Evolutionary conservation across 2,329 filamentous ascomycete species (phyloP).

Genomic region (Exophiala sp.): DNA sequence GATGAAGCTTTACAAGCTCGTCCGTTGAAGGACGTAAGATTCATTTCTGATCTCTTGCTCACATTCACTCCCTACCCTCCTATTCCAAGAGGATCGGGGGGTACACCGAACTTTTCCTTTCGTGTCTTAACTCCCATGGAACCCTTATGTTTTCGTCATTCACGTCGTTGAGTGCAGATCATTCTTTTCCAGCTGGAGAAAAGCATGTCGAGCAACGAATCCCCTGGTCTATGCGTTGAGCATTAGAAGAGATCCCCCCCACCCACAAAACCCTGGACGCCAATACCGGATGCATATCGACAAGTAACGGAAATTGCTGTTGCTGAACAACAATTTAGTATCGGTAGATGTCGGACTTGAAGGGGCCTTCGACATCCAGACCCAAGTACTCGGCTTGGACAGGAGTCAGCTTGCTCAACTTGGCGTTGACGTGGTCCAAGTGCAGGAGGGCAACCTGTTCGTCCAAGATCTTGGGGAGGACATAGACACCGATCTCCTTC

Average conservation of each 20-base stretch:
- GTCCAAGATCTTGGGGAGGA: constrained; percentile 96
- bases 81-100: not conserved
- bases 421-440: constrained; percentile 85
- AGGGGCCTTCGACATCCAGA: constrained; percentile 78
- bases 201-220: not conserved
- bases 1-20: constrained; percentile 25
- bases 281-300: constrained; percentile 9
- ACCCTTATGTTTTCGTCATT: constrained; percentile 9
- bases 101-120: constrained; percentile 7
- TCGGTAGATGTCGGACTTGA: constrained; percentile 86
- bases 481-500: constrained; percentile 88
- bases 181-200: constrained; percentile 6
- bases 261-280: constrained; percentile 9
- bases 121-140: constrained; percentile 7
- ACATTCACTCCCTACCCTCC: not conserved
- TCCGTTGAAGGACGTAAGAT: constrained; percentile 27
- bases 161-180: constrained; percentile 14
- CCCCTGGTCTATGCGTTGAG: constrained; percentile 28
- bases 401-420: constrained; percentile 77
- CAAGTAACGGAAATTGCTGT: constrained; percentile 1
- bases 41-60: constrained; percentile 1
- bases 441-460: constrained; percentile 97
- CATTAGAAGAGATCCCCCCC: constrained; percentile 21
- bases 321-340: constrained; percentile 17
- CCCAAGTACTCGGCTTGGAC: constrained; percentile 95